Percentiles rank a stretch among this genome's conserved stretches.
phyloP scores from a whole-genome alignment of 1,139 yeast species.

The Saccharomyces hybrid region DNA sequence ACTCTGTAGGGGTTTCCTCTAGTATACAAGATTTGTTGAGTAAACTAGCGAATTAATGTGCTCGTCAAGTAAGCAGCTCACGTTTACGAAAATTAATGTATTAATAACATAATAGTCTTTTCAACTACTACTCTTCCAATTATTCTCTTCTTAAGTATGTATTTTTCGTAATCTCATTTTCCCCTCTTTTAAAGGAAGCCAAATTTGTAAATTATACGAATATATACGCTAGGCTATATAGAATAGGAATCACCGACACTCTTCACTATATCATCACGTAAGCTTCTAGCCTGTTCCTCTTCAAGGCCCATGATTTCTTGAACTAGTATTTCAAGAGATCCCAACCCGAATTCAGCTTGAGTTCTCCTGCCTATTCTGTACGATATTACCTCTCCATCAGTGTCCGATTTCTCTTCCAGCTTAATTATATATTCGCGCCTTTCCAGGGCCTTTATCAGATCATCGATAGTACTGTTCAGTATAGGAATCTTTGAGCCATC shows the following conservation, averaged over 20 bases:
- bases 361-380: conserved; percentile 28
- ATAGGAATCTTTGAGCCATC: conserved; percentile 26
- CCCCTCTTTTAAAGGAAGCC: not conserved
- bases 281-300: conserved; percentile 10
- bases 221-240: not conserved
- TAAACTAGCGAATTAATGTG: conserved; percentile 25
- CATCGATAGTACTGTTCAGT: conserved; percentile 17
- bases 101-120: not conserved
- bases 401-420: conserved; percentile 20
- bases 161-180: not conserved
- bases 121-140: not conserved
- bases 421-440: conserved; percentile 22
- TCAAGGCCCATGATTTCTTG: conserved; percentile 18
- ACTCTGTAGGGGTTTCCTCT: conserved; percentile 17
- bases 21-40: conserved; percentile 31
- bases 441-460: conserved; percentile 19
- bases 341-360: conserved; percentile 21
- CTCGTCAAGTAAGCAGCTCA: not conserved
- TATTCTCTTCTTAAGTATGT: too few species aligned
- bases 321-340: conserved; percentile 18
- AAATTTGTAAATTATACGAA: not conserved
- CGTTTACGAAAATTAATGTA: not conserved
- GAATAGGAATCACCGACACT: conserved; percentile 25
- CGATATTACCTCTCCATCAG: conserved; percentile 16
- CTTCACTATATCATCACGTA: conserved; percentile 16